phyloP scores from a whole-genome alignment of 2,329 filamentous ascomycete genomes.

The Arthroderma sp. region DNA sequence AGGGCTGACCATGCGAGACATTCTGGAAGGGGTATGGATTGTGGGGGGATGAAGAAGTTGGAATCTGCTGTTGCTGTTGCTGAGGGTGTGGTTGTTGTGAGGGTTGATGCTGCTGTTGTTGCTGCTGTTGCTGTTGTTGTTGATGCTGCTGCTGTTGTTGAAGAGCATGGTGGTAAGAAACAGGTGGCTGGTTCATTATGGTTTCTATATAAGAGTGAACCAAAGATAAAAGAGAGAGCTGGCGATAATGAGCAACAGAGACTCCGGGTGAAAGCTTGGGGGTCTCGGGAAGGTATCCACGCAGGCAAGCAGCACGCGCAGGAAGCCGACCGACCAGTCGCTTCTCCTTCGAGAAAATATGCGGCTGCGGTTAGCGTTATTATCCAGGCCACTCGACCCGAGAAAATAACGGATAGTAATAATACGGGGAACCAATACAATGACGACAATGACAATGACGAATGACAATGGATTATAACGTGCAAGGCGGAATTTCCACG shows the following conservation, averaged over 20 bases:
- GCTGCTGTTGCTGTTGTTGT: constrained; percentile 6
- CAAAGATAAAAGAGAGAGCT: neutral
- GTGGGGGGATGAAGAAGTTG: constrained; percentile 6
- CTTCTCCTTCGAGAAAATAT: too few relatives aligned
- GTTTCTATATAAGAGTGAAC: neutral
- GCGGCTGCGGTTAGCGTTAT: too few relatives aligned
- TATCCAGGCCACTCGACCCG: too few relatives aligned
- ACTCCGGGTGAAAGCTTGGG: neutral
- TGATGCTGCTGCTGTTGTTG: constrained; percentile 9
- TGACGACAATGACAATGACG: too few relatives aligned
- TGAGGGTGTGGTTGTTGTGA: constrained; percentile 9
- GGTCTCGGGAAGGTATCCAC: neutral
- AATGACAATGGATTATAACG: too few relatives aligned
- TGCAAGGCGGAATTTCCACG: too few relatives aligned
- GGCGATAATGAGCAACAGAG: neutral
- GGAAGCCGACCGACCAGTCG: too few relatives aligned
- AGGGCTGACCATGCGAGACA: constrained; percentile 4
- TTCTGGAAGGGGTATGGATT: constrained; percentile 5
- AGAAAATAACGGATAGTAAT: too few relatives aligned
- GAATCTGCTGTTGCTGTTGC: constrained; percentile 10
- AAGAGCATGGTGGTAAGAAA: constrained; percentile 12
- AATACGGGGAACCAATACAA: too few relatives aligned
- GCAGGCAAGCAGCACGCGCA: too few relatives aligned
- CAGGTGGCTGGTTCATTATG: constrained; percentile 11
- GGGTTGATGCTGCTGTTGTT: constrained; percentile 8